phyloP scores from a whole-genome alignment of 345 rosid species.

The Garcia nutans region DNA sequence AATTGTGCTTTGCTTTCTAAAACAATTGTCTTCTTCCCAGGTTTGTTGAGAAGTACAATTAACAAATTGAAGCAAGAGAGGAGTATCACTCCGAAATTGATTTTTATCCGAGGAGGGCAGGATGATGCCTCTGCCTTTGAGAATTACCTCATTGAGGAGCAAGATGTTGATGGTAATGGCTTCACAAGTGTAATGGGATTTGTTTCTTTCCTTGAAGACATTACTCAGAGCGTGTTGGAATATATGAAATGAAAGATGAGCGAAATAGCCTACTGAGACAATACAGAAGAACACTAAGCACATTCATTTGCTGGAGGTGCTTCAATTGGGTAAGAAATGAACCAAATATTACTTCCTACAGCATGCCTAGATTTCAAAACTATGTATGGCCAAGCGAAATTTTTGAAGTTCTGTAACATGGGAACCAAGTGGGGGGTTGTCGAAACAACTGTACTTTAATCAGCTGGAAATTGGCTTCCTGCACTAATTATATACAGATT shows the following conservation, averaged over 20 bases:
- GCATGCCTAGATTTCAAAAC: not conserved
- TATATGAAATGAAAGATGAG: conserved; percentile 59
- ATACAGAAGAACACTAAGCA: not conserved
- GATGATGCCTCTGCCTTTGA: conserved; percentile 82
- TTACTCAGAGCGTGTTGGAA: conserved; percentile 73
- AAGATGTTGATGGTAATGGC: conserved; percentile 88
- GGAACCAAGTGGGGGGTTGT: not conserved
- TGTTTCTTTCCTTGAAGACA: conserved; percentile 87
- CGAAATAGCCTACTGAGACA: not conserved
- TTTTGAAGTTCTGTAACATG: not conserved
- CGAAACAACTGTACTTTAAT: not conserved
- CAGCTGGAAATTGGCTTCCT: conserved; percentile 1
- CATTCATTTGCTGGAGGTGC: not conserved
- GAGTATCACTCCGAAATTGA: conserved; percentile 78
- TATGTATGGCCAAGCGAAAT: not conserved
- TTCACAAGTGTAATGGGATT: conserved; percentile 84
- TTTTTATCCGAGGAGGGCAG: conserved; percentile 78
- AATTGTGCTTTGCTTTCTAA: conserved; percentile 1
- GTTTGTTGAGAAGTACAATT: conserved; percentile 70
- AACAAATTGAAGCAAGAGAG: conserved; percentile 89
- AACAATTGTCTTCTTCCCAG: conserved; percentile 31
- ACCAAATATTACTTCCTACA: not conserved
- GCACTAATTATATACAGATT: conserved; percentile 5
- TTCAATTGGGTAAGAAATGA: not conserved
- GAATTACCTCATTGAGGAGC: conserved; percentile 93